phyloP scores from a whole-genome alignment of 805 yeast genomes.

The Sugiyamaella chiloensis region DNA sequence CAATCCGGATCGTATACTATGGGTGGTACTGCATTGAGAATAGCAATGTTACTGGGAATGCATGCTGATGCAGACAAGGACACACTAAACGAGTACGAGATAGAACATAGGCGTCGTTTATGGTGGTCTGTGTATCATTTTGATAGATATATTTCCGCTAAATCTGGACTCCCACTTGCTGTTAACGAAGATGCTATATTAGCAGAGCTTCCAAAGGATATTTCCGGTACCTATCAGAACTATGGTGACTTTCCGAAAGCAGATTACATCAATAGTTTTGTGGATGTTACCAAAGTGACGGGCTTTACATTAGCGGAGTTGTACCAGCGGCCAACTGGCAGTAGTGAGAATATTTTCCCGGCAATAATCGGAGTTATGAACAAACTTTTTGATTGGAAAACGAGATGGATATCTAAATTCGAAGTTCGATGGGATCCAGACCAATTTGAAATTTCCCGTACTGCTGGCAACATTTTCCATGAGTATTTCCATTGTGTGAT shows the following conservation, averaged over 20 bases:
- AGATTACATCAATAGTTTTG: conserved; percentile 21
- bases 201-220: conserved; percentile 19
- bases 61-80: conserved; percentile 22
- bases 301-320: conserved; percentile 19
- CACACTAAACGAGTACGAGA: conserved; percentile 11
- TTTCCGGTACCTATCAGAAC: not conserved
- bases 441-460: conserved; percentile 14
- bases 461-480: conserved; percentile 22
- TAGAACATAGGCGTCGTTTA: conserved; percentile 25
- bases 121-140: conserved; percentile 27
- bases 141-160: conserved; percentile 25
- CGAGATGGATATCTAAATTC: conserved; percentile 16
- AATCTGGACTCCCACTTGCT: conserved; percentile 24
- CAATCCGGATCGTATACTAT: conserved; percentile 19
- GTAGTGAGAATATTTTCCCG: conserved; percentile 18
- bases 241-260: conserved; percentile 21
- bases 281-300: conserved; percentile 21
- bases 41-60: conserved; percentile 22
- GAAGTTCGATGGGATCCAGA: conserved; percentile 18
- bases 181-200: conserved; percentile 21
- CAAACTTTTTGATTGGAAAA: conserved; percentile 22
- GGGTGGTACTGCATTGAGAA: conserved; percentile 22
- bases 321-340: conserved; percentile 19
- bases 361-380: conserved; percentile 18
- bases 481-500: conserved; percentile 27